These are phyloP conservation scores for Coemansia asiatica DNA, from an alignment of 192 early-diverging fungal genomes.

Conservation along the genomic window DNA sequence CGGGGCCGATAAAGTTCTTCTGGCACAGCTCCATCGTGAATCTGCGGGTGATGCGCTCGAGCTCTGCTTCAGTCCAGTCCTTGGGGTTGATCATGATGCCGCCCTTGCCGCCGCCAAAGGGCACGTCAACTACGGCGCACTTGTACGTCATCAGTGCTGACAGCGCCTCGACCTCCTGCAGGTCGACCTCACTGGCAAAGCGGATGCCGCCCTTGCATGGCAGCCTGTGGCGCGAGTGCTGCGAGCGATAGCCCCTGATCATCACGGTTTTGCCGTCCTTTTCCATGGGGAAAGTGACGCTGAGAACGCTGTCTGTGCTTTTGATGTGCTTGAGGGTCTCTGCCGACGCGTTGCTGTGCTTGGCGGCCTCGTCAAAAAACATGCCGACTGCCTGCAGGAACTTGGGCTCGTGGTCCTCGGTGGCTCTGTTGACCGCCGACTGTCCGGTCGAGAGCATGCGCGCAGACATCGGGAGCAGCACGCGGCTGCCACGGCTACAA, in stretches of 20 bases:
- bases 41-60: conserved; percentile 80
- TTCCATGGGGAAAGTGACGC: conserved; percentile 78
- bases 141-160: conserved; percentile 85
- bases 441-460: conserved; percentile 19
- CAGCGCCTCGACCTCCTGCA: conserved; percentile 80
- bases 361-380: conserved; percentile 74
- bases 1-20: conserved; percentile 83
- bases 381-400: conserved; percentile 73
- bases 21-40: conserved; percentile 83
- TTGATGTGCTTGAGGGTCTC: conserved; percentile 69
- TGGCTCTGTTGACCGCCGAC: conserved; percentile 45
- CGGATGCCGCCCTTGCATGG: conserved; percentile 84
- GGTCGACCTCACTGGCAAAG: conserved; percentile 73
- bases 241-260: conserved; percentile 76
- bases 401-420: conserved; percentile 64
- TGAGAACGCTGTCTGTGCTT: conserved; percentile 69
- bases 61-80: conserved; percentile 68
- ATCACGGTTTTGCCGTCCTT: conserved; percentile 66
- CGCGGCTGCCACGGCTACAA: conserved; percentile 2
- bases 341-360: conserved; percentile 59
- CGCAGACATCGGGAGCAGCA: conserved; percentile 5
- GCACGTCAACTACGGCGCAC: conserved; percentile 83
- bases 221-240: conserved; percentile 79
- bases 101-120: conserved; percentile 79
- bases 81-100: conserved; percentile 80